Percentiles rank a stretch among this genome's conserved stretches.
phyloP scores from a whole-genome alignment of 768 basidiomycete species.

The Termitomyces sp. region DNA sequence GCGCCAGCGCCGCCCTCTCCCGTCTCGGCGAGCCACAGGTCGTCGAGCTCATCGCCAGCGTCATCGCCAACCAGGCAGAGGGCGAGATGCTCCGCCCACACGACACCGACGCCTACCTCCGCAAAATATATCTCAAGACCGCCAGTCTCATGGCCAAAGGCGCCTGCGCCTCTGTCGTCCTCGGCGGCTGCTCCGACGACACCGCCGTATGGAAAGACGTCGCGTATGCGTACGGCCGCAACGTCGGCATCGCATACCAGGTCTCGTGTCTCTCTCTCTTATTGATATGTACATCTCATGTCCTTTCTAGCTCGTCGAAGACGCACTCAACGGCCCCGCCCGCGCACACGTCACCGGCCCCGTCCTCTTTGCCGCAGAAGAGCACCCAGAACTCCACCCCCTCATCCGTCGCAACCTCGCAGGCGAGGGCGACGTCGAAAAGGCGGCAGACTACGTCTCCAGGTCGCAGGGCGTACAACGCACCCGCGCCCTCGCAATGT shows the following conservation, averaged over 20 bases:
- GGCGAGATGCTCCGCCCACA: constrained; percentile 86
- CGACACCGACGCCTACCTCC: constrained; percentile 61
- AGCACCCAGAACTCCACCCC: constrained; percentile 69
- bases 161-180: constrained; percentile 77
- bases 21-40: constrained; percentile 85
- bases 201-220: constrained; percentile 85
- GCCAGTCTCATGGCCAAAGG: constrained; percentile 90
- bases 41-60: constrained; percentile 87
- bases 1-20: constrained; percentile 83
- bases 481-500: constrained; percentile 69
- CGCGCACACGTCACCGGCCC: constrained; percentile 67
- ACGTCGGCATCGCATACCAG: constrained; percentile 78
- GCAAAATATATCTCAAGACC: constrained; percentile 72
- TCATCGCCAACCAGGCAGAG: constrained; percentile 94
- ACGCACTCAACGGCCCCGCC: constrained; percentile 42
- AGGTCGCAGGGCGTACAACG: constrained; percentile 72
- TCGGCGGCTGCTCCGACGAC: constrained; percentile 67
- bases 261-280: neutral
- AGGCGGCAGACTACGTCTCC: constrained; percentile 54
- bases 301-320: constrained; percentile 68
- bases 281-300: neutral
- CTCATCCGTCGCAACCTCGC: constrained; percentile 79
- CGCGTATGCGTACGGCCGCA: constrained; percentile 87
- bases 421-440: constrained; percentile 72
- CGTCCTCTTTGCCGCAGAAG: constrained; percentile 81